Evolutionary conservation across 2,329 filamentous ascomycete genomes (phyloP).

Genomic region (Sclerotinia spermophila): DNA sequence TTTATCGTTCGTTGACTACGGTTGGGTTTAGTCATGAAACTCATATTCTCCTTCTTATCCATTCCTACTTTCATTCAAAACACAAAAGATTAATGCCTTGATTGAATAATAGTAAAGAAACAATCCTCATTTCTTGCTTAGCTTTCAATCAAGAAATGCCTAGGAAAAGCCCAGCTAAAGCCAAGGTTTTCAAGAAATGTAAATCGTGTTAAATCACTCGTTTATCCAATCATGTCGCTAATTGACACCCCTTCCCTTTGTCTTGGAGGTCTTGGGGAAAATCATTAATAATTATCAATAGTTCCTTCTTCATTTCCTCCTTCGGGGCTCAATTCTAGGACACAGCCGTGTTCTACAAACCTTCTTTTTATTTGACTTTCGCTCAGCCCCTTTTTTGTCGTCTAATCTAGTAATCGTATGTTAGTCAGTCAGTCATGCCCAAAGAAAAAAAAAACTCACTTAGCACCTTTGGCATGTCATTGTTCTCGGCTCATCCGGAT

Average conservation of each 20-base stretch:
- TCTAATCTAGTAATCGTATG: neutral
- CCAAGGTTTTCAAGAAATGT: neutral
- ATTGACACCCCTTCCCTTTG: neutral
- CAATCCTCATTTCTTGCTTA: neutral
- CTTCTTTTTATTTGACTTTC: neutral
- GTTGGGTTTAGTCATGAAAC: neutral
- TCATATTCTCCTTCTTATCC: neutral
- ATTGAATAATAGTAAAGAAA: neutral
- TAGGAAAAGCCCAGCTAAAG: neutral
- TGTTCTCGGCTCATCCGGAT: neutral
- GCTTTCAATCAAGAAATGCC: neutral
- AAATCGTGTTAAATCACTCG: neutral
- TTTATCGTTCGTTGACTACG: too few species aligned
- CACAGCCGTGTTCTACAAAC: neutral
- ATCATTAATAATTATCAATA: neutral
- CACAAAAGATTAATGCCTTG: constrained; percentile 5
- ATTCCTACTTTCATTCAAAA: neutral
- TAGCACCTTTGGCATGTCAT: neutral
- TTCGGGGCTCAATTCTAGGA: neutral
- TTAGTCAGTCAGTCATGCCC: neutral
- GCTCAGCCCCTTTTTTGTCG: neutral
- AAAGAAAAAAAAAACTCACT: neutral
- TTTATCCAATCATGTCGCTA: neutral
- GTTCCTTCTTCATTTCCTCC: neutral
- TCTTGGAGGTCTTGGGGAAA: neutral